These are phyloP conservation scores for Sugiyamaella neomexicana DNA, from an alignment of 1,139 yeast genomes.

Conservation along the genomic window DNA sequence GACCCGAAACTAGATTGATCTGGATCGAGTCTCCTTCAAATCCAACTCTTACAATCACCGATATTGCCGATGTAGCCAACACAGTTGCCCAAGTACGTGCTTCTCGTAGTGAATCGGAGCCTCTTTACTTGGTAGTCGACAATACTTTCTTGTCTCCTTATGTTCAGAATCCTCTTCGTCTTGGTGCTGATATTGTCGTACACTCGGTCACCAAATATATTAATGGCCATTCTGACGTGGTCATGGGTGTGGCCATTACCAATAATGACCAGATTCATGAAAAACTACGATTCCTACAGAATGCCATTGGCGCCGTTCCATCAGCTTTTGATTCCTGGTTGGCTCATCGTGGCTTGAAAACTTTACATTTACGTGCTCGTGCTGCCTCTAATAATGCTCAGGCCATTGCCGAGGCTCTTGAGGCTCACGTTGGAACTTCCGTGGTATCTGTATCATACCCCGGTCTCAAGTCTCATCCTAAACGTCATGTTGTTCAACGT, in stretches of 20 bases:
- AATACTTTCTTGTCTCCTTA: slow-evolving; percentile 95
- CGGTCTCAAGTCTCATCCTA: slow-evolving; percentile 67
- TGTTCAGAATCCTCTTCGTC: slow-evolving; percentile 76
- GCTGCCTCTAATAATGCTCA: slow-evolving; percentile 68
- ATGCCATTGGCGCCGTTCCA: slow-evolving; percentile 87
- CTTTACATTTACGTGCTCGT: slow-evolving; percentile 76
- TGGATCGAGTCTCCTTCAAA: slow-evolving; percentile 92
- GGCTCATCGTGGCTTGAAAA: slow-evolving; percentile 89
- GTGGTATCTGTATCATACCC: slow-evolving; percentile 79
- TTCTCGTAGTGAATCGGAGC: slow-evolving; percentile 42
- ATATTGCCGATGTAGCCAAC: slow-evolving; percentile 59
- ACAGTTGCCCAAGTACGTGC: slow-evolving; percentile 52
- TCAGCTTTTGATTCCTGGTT: slow-evolving; percentile 92
- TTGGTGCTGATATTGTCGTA: slow-evolving; percentile 84
- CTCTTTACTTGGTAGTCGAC: slow-evolving; percentile 74
- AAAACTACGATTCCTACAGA: slow-evolving; percentile 72
- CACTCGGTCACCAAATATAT: slow-evolving; percentile 91
- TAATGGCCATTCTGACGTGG: slow-evolving; percentile 92
- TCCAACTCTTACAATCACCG: slow-evolving; percentile 79
- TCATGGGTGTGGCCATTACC: slow-evolving; percentile 80
- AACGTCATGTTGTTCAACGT: slow-evolving; percentile 60
- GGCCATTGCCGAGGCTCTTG: slow-evolving; percentile 68
- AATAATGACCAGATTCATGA: slow-evolving; percentile 62
- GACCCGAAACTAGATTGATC: slow-evolving; percentile 65
- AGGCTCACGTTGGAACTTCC: slow-evolving; percentile 43